Base-by-base conservation (phyloP, 257 asterid genomes). In the Ajuga chamaepitys region DNA sequence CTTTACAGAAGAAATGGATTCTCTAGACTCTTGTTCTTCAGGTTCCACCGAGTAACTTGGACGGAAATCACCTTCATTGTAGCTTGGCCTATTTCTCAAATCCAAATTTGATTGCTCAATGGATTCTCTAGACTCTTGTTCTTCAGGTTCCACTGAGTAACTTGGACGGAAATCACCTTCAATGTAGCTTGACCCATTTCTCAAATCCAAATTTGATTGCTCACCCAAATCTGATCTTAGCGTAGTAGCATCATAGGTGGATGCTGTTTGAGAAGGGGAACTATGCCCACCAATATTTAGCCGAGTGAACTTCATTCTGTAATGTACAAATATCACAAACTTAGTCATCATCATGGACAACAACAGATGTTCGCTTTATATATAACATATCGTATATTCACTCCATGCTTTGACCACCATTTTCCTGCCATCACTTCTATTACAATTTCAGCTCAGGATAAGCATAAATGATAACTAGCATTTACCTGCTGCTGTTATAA, bases 401-500 rank as follows among this genome's bases (percentile, higher is more conserved):
- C 52, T 40, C 41, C 70, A 55, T 48, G 64, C 35, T 63, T 62
- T 18, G 34, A 34, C 67, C 70, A 53, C 44, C 59, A 62, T 24
- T 37, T 52, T 60, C 59, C 58, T 55, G 57, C 42, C 12, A 10
- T 52, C 50, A 38, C 54, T 53, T 55, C 55, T 35, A 18, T 30
- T 57, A 59, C 13, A 48, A 57, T 14, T 42, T 67, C 67, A 32
- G 66, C 42, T 62, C 65, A 52, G 25, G 50, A 67, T 51, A 64
- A 62, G 35, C 45, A 55, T 12, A 66, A 18, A 70, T n/a, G n/a
- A n/a, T n/a, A n/a, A n/a, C n/a, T 13, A 54, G 62, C 54, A 59
- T 59, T 53, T 85, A 94, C 99, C 99, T 88, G 82, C 77, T 78
- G 70, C 80, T 78, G 70, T 76, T 60, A 75, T 66, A 80, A 70